These are phyloP conservation scores for Arthrobotrys pseudoclavata DNA, from an alignment of 2,329 filamentous ascomycete genomes.

Conservation along the genomic window DNA sequence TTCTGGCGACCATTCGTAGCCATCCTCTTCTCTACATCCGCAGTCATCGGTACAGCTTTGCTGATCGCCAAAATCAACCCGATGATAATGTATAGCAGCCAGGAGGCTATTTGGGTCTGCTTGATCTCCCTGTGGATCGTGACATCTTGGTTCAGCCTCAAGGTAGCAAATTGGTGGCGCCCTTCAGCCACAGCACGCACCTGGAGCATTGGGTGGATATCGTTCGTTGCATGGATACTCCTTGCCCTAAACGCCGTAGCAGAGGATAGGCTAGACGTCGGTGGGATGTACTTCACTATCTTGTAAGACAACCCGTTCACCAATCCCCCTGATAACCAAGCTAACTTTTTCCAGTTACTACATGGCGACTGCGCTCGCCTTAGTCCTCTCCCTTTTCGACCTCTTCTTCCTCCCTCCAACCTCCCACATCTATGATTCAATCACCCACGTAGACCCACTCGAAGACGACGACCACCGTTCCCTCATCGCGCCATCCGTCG, in stretches of 20 bases:
- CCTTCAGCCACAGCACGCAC: slow-evolving; percentile 88
- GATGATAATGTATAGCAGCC: slow-evolving; percentile 88
- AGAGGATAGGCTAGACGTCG: slow-evolving; percentile 80
- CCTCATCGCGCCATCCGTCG: slow-evolving; percentile 67
- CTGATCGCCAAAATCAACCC: slow-evolving; percentile 87
- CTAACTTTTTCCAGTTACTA: slow-evolving; percentile 42
- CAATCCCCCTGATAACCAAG: slow-evolving; percentile 70
- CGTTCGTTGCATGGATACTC: slow-evolving; percentile 78
- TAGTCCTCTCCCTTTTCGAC: slow-evolving; percentile 82
- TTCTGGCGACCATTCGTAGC: slow-evolving; percentile 87
- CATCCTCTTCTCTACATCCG: slow-evolving; percentile 75
- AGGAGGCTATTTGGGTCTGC: slow-evolving; percentile 90
- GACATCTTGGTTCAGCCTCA: slow-evolving; percentile 84
- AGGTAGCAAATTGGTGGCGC: slow-evolving; percentile 81
- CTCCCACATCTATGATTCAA: slow-evolving; percentile 50
- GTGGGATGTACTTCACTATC: slow-evolving; percentile 79
- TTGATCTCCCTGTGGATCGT: slow-evolving; percentile 85
- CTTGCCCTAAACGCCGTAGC: slow-evolving; percentile 80
- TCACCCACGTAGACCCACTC: slow-evolving; percentile 66
- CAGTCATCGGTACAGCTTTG: slow-evolving; percentile 80
- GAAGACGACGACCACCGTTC: slow-evolving; percentile 64
- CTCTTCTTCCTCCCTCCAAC: slow-evolving; percentile 76
- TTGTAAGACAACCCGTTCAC: slow-evolving; percentile 65
- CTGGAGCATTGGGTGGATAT: slow-evolving; percentile 88
- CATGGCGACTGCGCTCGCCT: slow-evolving; percentile 67